Percentiles rank a stretch among this genome's conserved stretches.
phyloP scores from a whole-genome alignment of 2,329 filamentous ascomycete species.

The Neonectria hederae region DNA sequence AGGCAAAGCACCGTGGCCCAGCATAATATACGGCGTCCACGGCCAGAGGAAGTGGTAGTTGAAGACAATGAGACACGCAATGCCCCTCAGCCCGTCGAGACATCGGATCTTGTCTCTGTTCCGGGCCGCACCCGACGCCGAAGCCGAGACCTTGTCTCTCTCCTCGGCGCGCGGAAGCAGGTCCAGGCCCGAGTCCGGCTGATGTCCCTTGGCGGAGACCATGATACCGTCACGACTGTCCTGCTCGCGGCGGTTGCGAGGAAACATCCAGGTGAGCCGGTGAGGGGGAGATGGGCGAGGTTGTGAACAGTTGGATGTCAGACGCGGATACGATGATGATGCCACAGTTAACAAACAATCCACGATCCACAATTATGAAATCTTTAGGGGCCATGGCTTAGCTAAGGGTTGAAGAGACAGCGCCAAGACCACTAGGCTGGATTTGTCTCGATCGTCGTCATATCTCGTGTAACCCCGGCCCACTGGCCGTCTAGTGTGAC shows the following conservation, averaged over 20 bases:
- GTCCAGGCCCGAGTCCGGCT: too few species aligned
- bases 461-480: background rate
- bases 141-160: background rate
- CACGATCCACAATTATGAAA: background rate
- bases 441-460: background rate
- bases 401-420: background rate
- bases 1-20: slow-evolving; percentile 51
- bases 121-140: slow-evolving; percentile 16
- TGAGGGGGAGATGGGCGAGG: background rate
- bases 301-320: background rate
- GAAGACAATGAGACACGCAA: slow-evolving; percentile 54
- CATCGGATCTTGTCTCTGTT: slow-evolving; percentile 49
- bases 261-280: background rate
- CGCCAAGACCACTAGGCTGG: background rate
- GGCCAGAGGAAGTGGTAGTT: slow-evolving; percentile 55
- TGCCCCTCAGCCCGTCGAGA: slow-evolving; percentile 53
- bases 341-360: background rate
- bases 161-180: background rate
- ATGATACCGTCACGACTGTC: background rate
- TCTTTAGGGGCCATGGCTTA: background rate
- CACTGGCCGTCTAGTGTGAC: too few species aligned
- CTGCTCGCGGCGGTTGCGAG: background rate
- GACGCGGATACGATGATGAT: background rate
- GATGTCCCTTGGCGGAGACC: background rate
- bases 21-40: slow-evolving; percentile 52